Evolutionary conservation across 352 stramenopile genomes (phyloP).

Genomic region (Stramenopiles sp.): DNA sequence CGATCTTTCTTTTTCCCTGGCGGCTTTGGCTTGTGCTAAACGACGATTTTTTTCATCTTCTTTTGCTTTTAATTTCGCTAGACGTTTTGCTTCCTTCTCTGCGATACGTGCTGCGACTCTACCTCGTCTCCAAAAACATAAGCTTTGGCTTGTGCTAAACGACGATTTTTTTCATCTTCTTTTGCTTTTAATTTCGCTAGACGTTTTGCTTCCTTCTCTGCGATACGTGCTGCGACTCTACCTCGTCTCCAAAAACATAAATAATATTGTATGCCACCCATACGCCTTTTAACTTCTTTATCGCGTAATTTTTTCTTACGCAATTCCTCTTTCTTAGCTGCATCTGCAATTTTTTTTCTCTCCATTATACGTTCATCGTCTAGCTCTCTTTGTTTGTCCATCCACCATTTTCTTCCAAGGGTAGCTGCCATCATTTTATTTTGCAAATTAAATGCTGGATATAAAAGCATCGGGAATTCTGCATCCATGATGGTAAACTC

Average conservation of each 20-base stretch:
- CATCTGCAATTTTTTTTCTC: slow-evolving; percentile 2
- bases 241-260: neutral
- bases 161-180: slow-evolving; percentile 8
- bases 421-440: slow-evolving; percentile 66
- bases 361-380: slow-evolving; percentile 3
- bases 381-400: slow-evolving; percentile 20
- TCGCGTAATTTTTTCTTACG: slow-evolving; percentile 4
- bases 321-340: neutral
- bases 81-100: slow-evolving; percentile 6
- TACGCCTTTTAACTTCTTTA: slow-evolving; percentile 7
- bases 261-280: neutral
- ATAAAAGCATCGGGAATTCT: slow-evolving; percentile 24
- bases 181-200: neutral
- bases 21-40: neutral
- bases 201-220: slow-evolving; percentile 8
- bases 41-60: slow-evolving; percentile 9
- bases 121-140: slow-evolving; percentile 3
- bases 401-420: slow-evolving; percentile 52
- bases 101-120: neutral
- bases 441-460: slow-evolving; percentile 38
- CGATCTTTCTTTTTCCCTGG: neutral
- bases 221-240: neutral
- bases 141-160: neutral
- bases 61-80: slow-evolving; percentile 1
- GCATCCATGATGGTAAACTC: slow-evolving; percentile 25